Conservation (phyloP, 2,329 filamentous ascomycete genomes). For the Beauveria sp. region DNA sequence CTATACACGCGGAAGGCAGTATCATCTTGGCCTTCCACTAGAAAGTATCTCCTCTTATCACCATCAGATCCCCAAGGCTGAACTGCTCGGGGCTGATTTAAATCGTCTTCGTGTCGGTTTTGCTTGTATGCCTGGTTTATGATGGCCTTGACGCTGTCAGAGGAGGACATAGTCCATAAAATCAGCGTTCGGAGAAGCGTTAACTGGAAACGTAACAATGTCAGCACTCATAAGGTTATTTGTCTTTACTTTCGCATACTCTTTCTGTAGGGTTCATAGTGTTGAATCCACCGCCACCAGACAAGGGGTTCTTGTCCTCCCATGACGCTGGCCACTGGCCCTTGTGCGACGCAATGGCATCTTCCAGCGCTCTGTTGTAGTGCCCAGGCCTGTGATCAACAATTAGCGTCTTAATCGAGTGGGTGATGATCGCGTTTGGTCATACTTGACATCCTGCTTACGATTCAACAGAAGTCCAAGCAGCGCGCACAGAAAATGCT, state of each 20-base stretch:
- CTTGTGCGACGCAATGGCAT: conserved; percentile 78
- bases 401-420: background rate
- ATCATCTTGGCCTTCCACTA: conserved; percentile 90
- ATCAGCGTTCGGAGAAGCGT: conserved; percentile 75
- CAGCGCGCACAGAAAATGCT: conserved; percentile 83
- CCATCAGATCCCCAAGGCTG: conserved; percentile 87
- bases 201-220: conserved; percentile 46
- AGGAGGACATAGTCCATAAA: conserved; percentile 83
- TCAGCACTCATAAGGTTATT: conserved; percentile 11
- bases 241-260: conserved; percentile 40
- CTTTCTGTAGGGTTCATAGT: conserved; percentile 75
- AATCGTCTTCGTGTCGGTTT: conserved; percentile 67
- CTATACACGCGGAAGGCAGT: conserved; percentile 90
- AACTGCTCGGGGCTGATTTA: conserved; percentile 81
- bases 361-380: conserved; percentile 87
- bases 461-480: conserved; percentile 85
- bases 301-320: conserved; percentile 75
- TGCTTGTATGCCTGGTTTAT: conserved; percentile 88
- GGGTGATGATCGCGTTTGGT: background rate
- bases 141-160: conserved; percentile 70
- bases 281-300: conserved; percentile 72
- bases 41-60: conserved; percentile 85
- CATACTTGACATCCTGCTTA: conserved; percentile 98
- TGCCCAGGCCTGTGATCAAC: conserved; percentile 64
- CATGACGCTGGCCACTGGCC: conserved; percentile 83